A percentile compares a stretch with the other conserved stretches of the same genome.
phyloP scores from a whole-genome alignment of 768 basidiomycete genomes.

The Lyophyllum decastes region DNA sequence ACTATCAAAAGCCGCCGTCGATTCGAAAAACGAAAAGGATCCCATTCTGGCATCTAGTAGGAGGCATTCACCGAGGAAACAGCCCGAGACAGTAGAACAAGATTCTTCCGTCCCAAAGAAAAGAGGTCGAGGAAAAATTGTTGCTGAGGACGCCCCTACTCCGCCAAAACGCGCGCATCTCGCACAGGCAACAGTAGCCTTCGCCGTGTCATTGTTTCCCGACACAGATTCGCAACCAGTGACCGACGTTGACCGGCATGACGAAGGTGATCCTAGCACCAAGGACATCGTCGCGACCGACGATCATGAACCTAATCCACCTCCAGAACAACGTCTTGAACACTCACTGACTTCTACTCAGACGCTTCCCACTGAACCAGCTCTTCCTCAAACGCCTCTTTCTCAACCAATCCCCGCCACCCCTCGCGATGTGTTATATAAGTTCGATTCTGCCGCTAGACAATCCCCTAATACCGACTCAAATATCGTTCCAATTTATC shows the following conservation, averaged over 20 bases:
- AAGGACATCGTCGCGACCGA: background rate
- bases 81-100: background rate
- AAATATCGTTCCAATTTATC: conserved; percentile 16
- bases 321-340: background rate
- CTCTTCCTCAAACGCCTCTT: background rate
- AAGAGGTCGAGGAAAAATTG: conserved; percentile 3
- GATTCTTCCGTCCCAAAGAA: background rate
- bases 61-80: background rate
- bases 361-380: background rate
- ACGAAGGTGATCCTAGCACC: background rate
- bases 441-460: background rate
- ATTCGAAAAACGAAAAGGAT: background rate
- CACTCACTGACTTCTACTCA: background rate
- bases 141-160: background rate
- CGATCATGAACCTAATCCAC: background rate
- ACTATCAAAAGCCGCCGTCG: conserved; percentile 23
- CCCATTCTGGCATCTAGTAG: background rate
- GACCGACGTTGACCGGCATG: background rate
- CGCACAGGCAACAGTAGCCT: background rate
- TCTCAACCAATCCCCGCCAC: background rate
- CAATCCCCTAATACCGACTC: background rate
- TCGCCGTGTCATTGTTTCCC: background rate
- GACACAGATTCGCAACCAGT: background rate
- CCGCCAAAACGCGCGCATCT: conserved; percentile 5
- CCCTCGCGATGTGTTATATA: background rate